A percentile compares a stretch with the other conserved stretches of the same genome.
These are phyloP conservation scores for Ustilago esculenta DNA, from an alignment of 1,284 basidiomycete species.

Conservation along the genomic window DNA sequence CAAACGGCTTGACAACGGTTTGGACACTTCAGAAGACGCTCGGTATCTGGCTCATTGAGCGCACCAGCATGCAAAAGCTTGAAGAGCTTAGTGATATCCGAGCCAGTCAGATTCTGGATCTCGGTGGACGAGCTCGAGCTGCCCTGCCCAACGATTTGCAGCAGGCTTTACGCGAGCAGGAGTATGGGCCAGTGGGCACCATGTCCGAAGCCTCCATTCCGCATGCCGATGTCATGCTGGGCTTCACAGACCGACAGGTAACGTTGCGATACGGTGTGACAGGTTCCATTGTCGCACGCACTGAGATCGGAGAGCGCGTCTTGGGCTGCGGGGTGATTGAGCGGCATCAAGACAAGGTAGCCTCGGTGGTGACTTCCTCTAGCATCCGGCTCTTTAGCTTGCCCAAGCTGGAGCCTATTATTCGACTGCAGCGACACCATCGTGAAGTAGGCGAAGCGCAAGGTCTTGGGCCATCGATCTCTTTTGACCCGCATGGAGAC, in stretches of 20 bases:
- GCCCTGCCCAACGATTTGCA: conserved; percentile 52
- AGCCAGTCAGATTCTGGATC: conserved; percentile 46
- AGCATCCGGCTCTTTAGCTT: conserved; percentile 54
- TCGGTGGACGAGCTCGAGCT: conserved; percentile 29
- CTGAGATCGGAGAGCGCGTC: conserved; percentile 51
- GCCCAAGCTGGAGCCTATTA: conserved; percentile 50
- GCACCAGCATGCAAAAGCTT: conserved; percentile 33
- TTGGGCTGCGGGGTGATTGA: conserved; percentile 51
- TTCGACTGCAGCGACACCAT: conserved; percentile 58
- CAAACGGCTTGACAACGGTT: conserved; percentile 50
- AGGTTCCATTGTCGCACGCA: conserved; percentile 40
- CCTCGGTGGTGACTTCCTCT: conserved; percentile 43
- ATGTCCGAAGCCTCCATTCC: conserved; percentile 14
- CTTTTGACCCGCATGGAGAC: conserved; percentile 53
- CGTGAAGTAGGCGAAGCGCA: conserved; percentile 39
- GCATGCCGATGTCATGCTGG: conserved; percentile 30
- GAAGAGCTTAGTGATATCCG: conserved; percentile 41
- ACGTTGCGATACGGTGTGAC: conserved; percentile 48
- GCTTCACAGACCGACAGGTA: conserved; percentile 34
- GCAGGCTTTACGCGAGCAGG: conserved; percentile 46
- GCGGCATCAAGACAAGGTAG: conserved; percentile 39
- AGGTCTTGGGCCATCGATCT: conserved; percentile 25
- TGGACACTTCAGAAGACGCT: conserved; percentile 58
- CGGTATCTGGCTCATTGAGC: conserved; percentile 53
- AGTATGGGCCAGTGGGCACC: conserved; percentile 13